These are phyloP conservation scores for Candida tetrigidarum DNA, from an alignment of 1,139 yeast species.

Conservation along the genomic window DNA sequence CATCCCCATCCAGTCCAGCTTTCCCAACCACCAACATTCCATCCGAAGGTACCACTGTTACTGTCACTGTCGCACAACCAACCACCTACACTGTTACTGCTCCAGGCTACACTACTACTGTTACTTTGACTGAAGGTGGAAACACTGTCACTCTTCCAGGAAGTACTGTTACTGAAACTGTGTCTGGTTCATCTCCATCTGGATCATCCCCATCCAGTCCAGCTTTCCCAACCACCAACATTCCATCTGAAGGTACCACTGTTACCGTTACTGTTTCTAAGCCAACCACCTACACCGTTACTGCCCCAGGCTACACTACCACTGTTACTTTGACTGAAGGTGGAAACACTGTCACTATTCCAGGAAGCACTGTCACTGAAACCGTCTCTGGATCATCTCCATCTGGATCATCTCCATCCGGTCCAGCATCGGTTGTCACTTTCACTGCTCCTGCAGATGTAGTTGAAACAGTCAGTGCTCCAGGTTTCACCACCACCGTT, in stretches of 20 bases:
- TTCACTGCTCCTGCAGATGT: background rate
- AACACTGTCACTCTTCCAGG: slow-evolving; percentile 1
- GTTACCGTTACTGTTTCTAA: slow-evolving; percentile 5
- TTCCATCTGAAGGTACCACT: background rate
- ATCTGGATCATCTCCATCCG: background rate
- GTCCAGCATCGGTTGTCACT: slow-evolving; percentile 1
- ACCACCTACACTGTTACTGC: background rate
- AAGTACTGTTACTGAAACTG: too few relatives aligned
- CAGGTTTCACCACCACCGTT: slow-evolving; percentile 2
- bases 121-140: slow-evolving; percentile 2
- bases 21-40: background rate
- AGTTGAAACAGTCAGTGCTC: slow-evolving; percentile 1
- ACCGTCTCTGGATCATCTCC: slow-evolving; percentile 2
- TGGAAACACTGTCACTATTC: slow-evolving; percentile 1
- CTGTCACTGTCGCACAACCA: slow-evolving; percentile 1
- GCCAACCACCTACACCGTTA: slow-evolving; percentile 4
- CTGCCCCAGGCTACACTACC: background rate
- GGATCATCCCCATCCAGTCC: background rate
- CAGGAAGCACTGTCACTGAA: background rate
- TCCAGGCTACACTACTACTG: slow-evolving; percentile 6
- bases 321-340: slow-evolving; percentile 6
- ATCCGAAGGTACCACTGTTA: background rate
- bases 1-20: background rate
- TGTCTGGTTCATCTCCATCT: too few relatives aligned
- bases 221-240: slow-evolving; percentile 3